Evolutionary conservation across 2,329 filamentous ascomycete genomes (phyloP), one percentile per base, ranked within the genome.

Genomic region (Colletotrichum echinochloae): DNA sequence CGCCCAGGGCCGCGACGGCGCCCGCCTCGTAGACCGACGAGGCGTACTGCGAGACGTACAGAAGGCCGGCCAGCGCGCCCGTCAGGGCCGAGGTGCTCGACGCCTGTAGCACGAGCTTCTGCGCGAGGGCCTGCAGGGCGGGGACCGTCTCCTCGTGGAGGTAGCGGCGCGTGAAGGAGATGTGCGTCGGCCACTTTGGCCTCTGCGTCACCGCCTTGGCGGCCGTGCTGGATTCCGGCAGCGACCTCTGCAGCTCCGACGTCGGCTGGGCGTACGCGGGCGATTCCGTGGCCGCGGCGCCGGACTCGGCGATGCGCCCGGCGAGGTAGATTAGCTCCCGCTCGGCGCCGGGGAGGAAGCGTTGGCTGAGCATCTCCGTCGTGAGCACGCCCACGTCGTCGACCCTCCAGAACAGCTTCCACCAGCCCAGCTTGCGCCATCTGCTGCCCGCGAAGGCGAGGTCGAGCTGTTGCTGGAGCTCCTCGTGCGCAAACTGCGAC

Each of bases 381-480:
- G 92, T 91, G 65, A 97, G 90, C 87, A 95, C 92, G 3, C 90
- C 89, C 14, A 98, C 94, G 76, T 98, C 95, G 77, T 98, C 95
- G 30, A 96, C 94, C 26, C 94, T 90, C 94, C 94, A 97, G 78
- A 97, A 94, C 0, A 98, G 87, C 79, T 97, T 97, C 92, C 94
- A 98, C 95, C 95, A 98, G 20, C 90, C 88, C 5, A 97, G 84
- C 73, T 92, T 91, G 33, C 89, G 88, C 95, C 95, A 98, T 48
- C 90, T 86, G 23, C 83, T 86, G n/a, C 92, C 90, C 0, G 88
- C 84, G 75, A 98, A 95, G 0, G 94, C 94, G 54, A 89, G 82
- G 73, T 95, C 92, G 2, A 98, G 88, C 74, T 94, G 88, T 60
- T 92, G 88, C 72, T 94, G 93, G 9, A 98, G 86, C 80, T 98